Percentiles rank a stretch among this genome's conserved stretches.
Conservation (phyloP, 176 grass and related monocot genomes). For the Metroxylon sagu region DNA sequence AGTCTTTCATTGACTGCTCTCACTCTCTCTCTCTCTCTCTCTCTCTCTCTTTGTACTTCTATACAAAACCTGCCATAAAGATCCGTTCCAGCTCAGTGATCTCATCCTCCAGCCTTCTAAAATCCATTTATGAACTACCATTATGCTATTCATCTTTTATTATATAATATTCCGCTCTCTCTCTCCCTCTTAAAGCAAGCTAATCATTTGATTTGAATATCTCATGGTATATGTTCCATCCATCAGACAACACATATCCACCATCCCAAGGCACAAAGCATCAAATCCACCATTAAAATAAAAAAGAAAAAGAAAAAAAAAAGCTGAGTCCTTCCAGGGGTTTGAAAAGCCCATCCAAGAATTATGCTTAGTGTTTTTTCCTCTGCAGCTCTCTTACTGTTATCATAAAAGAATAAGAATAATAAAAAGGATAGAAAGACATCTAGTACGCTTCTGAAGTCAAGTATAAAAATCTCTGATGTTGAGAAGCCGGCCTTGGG, state of each 20-base stretch:
- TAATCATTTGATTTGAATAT: slow-evolving; percentile 34
- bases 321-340: slow-evolving; percentile 25
- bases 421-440: slow-evolving; percentile 20
- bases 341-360: slow-evolving; percentile 32
- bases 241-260: slow-evolving; percentile 14
- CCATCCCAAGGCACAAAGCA: slow-evolving; percentile 1
- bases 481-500: too few species aligned
- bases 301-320: slow-evolving; percentile 6
- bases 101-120: neutral
- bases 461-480: too few species aligned
- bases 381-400: too few species aligned
- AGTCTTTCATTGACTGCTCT: slow-evolving; percentile 16
- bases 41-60: neutral
- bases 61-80: neutral
- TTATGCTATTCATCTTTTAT: slow-evolving; percentile 4
- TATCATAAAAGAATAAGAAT: slow-evolving; percentile 43
- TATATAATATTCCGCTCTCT: neutral
- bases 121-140: neutral
- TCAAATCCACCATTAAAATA: too few species aligned
- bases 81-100: neutral
- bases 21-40: neutral
- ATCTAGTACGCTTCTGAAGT: too few species aligned
- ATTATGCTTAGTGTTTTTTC: too few species aligned
- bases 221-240: slow-evolving; percentile 25
- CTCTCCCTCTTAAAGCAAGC: slow-evolving; percentile 20